These are phyloP conservation scores for Orbilia javanica DNA, from an alignment of 2,329 filamentous ascomycete genomes.

Conservation along the genomic window DNA sequence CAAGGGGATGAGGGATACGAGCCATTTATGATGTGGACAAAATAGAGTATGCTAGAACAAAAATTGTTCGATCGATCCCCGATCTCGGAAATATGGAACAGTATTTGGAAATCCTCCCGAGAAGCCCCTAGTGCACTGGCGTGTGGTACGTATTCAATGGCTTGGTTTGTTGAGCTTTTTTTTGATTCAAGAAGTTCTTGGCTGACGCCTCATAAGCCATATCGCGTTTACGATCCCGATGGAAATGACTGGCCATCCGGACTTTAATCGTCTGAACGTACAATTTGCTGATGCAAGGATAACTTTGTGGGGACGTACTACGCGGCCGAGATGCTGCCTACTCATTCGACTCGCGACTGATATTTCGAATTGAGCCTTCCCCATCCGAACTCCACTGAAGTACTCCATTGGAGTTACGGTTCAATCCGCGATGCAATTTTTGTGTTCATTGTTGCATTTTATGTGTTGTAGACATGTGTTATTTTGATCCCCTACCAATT, in stretches of 20 bases:
- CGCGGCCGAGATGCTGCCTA: background rate
- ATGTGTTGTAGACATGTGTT: constrained; percentile 44
- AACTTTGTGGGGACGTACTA: background rate
- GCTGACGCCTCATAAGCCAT: constrained; percentile 3
- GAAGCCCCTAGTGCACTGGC: background rate
- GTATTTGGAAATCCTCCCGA: background rate
- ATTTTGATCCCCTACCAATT: constrained; percentile 4
- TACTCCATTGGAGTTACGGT: no score
- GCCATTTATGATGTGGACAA: background rate
- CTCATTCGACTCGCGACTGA: background rate
- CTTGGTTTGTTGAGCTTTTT: background rate
- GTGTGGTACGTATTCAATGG: background rate
- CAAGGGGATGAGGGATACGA: constrained; percentile 46
- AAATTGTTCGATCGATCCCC: constrained; percentile 16
- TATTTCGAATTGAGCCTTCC: background rate
- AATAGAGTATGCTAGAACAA: background rate
- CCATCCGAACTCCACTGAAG: background rate
- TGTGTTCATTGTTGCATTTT: background rate
- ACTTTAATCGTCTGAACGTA: background rate
- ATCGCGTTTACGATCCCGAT: background rate
- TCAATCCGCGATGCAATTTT: background rate
- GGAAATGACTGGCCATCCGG: background rate
- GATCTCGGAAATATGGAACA: constrained; percentile 22
- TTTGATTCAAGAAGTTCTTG: constrained; percentile 4
- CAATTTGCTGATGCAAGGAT: background rate